phyloP scores from a whole-genome alignment of 1,139 yeast genomes.

The Diutina ranongensis region DNA sequence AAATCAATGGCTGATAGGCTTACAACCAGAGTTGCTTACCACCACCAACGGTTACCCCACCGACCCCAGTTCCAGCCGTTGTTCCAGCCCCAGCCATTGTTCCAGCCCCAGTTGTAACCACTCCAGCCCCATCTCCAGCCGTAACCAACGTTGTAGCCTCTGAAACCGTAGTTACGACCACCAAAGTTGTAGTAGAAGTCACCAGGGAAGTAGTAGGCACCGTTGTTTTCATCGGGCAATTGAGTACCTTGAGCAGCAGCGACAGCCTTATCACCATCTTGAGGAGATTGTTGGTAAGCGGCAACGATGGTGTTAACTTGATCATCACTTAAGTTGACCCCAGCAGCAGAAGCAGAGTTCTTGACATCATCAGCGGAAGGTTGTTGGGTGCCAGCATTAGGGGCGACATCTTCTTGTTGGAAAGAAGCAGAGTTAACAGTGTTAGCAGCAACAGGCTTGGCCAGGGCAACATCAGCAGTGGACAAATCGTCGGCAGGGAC shows the following conservation, averaged over 20 bases:
- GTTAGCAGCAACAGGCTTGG: not conserved
- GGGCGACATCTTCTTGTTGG: not conserved
- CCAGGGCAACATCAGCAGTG: not conserved
- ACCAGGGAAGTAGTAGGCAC: not conserved
- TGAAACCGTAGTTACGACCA: not conserved
- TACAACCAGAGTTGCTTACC: not conserved
- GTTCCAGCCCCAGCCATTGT: not conserved
- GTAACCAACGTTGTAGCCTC: not conserved
- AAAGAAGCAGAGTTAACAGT: not conserved
- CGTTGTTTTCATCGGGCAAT: conserved; percentile 1
- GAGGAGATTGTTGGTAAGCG: conserved; percentile 2
- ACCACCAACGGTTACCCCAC: not conserved
- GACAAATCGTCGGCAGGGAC: conserved; percentile 1
- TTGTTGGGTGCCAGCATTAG: not conserved
- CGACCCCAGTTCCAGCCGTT: not conserved
- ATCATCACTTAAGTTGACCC: not conserved
- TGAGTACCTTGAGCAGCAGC: conserved; percentile 2
- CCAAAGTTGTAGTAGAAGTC: not conserved
- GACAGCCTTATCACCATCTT: conserved; percentile 3
- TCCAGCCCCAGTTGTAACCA: not conserved
- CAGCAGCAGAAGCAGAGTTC: not conserved
- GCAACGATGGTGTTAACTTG: not conserved
- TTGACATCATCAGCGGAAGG: not conserved
- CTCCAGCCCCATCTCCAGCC: conserved; percentile 5
- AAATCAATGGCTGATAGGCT: not conserved